These are phyloP conservation scores for Linaria vulgaris DNA, from an alignment of 257 asterid species.

Conservation along the genomic window DNA sequence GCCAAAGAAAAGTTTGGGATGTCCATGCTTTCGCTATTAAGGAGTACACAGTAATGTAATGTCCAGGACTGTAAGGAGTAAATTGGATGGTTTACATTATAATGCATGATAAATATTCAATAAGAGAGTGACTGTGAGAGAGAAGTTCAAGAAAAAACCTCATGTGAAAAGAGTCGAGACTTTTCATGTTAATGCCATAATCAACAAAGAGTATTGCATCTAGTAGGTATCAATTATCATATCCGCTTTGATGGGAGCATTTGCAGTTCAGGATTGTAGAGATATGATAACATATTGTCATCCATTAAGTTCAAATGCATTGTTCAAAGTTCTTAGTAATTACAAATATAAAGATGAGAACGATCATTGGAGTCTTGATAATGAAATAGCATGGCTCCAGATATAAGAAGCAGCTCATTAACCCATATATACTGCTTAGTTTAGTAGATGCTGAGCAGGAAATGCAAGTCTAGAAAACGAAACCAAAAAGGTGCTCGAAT, in stretches of 20 bases:
- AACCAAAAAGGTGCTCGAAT: constrained; percentile 25
- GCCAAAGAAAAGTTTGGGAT: constrained; percentile 68
- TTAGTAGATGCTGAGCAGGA: constrained; percentile 11
- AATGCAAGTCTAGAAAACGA: neutral
- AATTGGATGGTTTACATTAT: constrained; percentile 27
- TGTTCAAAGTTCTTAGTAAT: constrained; percentile 21
- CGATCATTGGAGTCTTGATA: constrained; percentile 28
- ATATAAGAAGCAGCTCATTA: constrained; percentile 23
- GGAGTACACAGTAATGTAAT: constrained; percentile 28
- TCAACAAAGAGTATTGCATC: constrained; percentile 22
- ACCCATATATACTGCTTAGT: constrained; percentile 27
- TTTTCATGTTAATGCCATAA: constrained; percentile 8
- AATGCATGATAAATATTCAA: constrained; percentile 34
- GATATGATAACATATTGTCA: constrained; percentile 22
- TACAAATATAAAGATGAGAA: constrained; percentile 33
- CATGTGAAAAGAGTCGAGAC: constrained; percentile 4
- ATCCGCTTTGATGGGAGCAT: too few species aligned
- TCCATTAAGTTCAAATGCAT: constrained; percentile 22
- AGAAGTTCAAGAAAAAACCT: constrained; percentile 18
- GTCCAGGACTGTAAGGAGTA: constrained; percentile 38
- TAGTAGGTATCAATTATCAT: constrained; percentile 8
- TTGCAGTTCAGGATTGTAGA: constrained; percentile 9
- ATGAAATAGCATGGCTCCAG: constrained; percentile 14
- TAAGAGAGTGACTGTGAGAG: constrained; percentile 27
- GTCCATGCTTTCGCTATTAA: constrained; percentile 49